Evolutionary conservation across 805 yeast species (phyloP), one percentile per base, ranked within the genome.

Genomic region (Myxozyma nipponensis): DNA sequence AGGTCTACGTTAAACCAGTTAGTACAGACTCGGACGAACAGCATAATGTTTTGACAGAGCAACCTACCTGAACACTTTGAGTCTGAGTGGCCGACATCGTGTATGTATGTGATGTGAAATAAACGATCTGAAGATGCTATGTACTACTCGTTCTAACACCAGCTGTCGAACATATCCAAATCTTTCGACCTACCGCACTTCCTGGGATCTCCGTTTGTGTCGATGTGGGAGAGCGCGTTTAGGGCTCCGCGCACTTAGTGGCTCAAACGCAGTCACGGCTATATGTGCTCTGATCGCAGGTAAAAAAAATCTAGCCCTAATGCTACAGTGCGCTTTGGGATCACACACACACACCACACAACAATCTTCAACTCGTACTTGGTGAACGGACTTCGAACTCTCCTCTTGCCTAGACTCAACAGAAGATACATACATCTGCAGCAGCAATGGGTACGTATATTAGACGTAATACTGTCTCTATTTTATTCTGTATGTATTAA

Each of bases 41-140:
- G 7, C 38, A 23, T 32, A 37, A 18, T 18, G 45, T 22, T 17
- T 13, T 13, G n/a, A n/a, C n/a, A n/a, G n/a, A n/a, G n/a, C n/a
- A 24, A 47, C 56, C 15, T 41, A 54, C 58, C 58, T 54, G 62
- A 43, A 59, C 62, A 51, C 62, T 58, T 28, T 55, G 60, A 45
- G 41, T 58, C 35, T 55, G 60, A 45, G 41, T 35, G 18, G 52
- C 32, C 36, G 45, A 39, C 54, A 53, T 53, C 6, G 36, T 44
- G 42, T 23, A 32, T 50, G 44, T 40, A 21, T 26, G 45, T 28
- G 17, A 24, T 22, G 40, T 30, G n/a, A 28, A 36, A 13, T n/a
- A n/a, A 28, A 22, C n/a, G 35, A 23, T n/a, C 15, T 17, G 17
- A 6, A 7, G 38, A 7, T 35, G 38, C 38, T 35, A n/a, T 10